Evolutionary conservation across 2,329 filamentous ascomycete species (phyloP), one percentile per base, ranked within the genome.

Genomic region (Aplosporella prunicola): DNA sequence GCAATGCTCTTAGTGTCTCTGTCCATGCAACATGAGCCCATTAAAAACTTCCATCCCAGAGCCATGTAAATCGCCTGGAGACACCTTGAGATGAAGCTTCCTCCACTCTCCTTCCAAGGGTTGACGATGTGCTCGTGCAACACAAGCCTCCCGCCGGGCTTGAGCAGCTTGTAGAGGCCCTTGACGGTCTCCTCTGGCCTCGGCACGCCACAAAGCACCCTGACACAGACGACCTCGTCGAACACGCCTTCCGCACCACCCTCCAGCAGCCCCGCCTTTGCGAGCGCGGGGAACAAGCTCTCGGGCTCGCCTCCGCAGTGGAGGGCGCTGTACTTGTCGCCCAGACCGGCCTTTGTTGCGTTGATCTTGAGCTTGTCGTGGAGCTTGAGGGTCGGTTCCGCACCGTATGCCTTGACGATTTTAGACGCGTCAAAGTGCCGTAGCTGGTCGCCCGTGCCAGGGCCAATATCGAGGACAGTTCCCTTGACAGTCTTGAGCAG

Each of bases 51-150:
- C 70, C 71, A 76, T 4, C 69, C 66, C 3, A 67, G 30, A 3
- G 58, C 20, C 20, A 55, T 57, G 50, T 64, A 72, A 9, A 68
- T 43, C 9, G 56, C 44, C 53, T 76, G 72, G 47, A 66, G 47
- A 11, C 60, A 9, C 14, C 66, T 51, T n/a, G 61, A 68, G 9
- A 64, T 5, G 9, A 67, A 9, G 23, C 61, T 66, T 5, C 68
- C 70, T 3, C 26, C 37, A 20, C 20, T n/a, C 32, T 40, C 27
- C 28, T 56, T 55, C 65, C 67, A 72, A 1, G 66, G 63, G 46
- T 72, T 74, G 16, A 57, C 62, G 9, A 74, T 66, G 56, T 77
- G 73, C 51, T 76, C 73, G 35, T 63, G 68, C 17, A 76, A 56
- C 13, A 76, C 53, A 55, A 76, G 51, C 38, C 69, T 55, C 0